These are phyloP conservation scores for Acer negundo DNA, from an alignment of 345 rosid genomes.

Conservation along the genomic window DNA sequence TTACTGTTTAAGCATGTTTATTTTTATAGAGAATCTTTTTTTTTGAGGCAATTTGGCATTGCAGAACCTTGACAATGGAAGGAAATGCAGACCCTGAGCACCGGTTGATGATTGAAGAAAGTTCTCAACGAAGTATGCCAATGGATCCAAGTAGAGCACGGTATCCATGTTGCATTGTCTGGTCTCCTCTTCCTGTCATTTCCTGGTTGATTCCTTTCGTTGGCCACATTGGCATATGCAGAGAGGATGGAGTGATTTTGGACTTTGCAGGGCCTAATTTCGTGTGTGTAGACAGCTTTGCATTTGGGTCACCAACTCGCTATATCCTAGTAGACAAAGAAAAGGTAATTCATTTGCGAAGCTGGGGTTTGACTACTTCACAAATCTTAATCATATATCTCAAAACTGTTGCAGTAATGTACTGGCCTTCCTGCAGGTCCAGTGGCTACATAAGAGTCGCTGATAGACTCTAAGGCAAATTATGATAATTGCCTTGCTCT, in stretches of 20 bases:
- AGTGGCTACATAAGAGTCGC: not conserved
- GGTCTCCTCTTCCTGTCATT: constrained; percentile 91
- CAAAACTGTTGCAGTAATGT: not conserved
- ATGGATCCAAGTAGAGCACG: constrained; percentile 75
- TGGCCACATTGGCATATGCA: constrained; percentile 83
- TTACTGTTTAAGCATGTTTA: not conserved
- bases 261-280: constrained; percentile 97
- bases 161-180: constrained; percentile 85
- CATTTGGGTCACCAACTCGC: constrained; percentile 81
- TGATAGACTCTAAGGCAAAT: not conserved
- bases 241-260: constrained; percentile 89
- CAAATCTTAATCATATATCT: not conserved
- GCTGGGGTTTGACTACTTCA: not conserved
- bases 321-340: constrained; percentile 73
- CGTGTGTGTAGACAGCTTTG: constrained; percentile 79
- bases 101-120: constrained; percentile 41
- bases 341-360: constrained; percentile 44
- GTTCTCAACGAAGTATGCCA: constrained; percentile 35
- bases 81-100: constrained; percentile 45
- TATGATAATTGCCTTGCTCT: not conserved
- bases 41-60: constrained; percentile 10
- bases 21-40: constrained; percentile 6
- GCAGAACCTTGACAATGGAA: constrained; percentile 38
- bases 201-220: constrained; percentile 92
- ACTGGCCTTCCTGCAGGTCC: not conserved